Conservation (phyloP, 306 rosid species). For the Coriaria nepalensis region DNA sequence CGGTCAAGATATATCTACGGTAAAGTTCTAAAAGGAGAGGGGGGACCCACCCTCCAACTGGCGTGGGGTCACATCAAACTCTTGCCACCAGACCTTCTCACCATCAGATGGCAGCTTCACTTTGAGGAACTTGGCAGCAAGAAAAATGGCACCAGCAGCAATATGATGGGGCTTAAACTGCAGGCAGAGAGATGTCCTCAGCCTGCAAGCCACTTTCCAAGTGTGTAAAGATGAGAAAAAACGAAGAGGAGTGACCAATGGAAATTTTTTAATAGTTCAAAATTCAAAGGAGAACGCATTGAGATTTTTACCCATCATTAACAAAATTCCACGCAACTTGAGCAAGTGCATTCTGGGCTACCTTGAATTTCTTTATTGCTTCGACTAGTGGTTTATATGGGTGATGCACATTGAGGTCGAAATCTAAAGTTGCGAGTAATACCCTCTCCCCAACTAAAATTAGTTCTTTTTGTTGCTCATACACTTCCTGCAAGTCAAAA, state of each 20-base stretch:
- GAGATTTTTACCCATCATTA: slow-evolving; percentile 75
- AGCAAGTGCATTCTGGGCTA: slow-evolving; percentile 95
- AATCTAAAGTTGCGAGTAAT: slow-evolving; percentile 89
- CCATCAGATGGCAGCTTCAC: slow-evolving; percentile 98
- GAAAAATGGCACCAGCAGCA: slow-evolving; percentile 99
- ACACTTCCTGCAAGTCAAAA: slow-evolving; percentile 55
- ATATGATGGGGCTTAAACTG: slow-evolving; percentile 97
- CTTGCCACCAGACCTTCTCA: slow-evolving; percentile 99
- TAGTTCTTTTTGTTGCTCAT: slow-evolving; percentile 89
- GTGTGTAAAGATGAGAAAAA: slow-evolving; percentile 25
- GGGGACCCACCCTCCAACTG: slow-evolving; percentile 98
- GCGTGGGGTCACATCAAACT: slow-evolving; percentile 97
- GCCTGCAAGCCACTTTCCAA: slow-evolving; percentile 52
- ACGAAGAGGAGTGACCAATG: slow-evolving; percentile 14
- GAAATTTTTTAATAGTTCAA: slow-evolving; percentile 11
- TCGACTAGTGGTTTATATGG: slow-evolving; percentile 98
- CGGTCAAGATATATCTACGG: slow-evolving; percentile 16
- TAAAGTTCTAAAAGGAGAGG: slow-evolving; percentile 33
- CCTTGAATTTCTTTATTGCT: slow-evolving; percentile 94
- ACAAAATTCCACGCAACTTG: slow-evolving; percentile 99
- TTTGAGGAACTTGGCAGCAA: slow-evolving; percentile 97
- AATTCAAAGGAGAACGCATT: slow-evolving; percentile 17
- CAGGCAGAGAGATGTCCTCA: slow-evolving; percentile 95
- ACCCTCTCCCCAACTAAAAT: slow-evolving; percentile 85
- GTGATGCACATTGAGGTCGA: slow-evolving; percentile 84